Evolutionary conservation across 306 rosid species (phyloP).

Genomic region (Biancaea sappan): DNA sequence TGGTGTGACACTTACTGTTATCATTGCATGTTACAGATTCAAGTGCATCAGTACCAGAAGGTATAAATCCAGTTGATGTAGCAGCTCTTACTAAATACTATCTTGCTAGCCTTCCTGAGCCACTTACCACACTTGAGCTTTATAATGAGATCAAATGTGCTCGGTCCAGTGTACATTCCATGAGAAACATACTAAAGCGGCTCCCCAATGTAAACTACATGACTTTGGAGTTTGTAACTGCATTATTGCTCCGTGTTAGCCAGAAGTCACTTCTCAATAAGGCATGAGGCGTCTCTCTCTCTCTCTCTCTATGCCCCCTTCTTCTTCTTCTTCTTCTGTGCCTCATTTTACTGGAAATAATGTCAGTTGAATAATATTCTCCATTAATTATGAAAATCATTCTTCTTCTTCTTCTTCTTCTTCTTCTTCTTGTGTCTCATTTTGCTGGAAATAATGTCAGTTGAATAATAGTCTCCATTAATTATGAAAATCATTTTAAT

Average conservation of each 20-base stretch:
- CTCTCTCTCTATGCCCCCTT: constrained; percentile 23
- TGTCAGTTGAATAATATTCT: too few relatives aligned
- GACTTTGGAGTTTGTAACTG: constrained; percentile 90
- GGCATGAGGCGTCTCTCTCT: constrained; percentile 51
- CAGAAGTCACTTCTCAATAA: constrained; percentile 87
- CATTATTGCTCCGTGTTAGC: constrained; percentile 82
- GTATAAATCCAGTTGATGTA: constrained; percentile 75
- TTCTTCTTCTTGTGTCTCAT: too few relatives aligned
- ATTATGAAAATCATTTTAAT: not conserved
- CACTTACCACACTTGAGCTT: constrained; percentile 81
- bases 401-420: too few relatives aligned
- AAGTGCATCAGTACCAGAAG: constrained; percentile 76
- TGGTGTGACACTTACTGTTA: constrained; percentile 18
- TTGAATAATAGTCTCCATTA: not conserved
- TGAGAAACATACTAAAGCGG: constrained; percentile 75
- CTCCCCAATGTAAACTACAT: constrained; percentile 91
- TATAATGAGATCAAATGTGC: constrained; percentile 75
- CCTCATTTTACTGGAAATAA: too few relatives aligned
- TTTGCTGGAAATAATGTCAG: not conserved
- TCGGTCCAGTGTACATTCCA: constrained; percentile 67
- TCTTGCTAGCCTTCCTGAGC: constrained; percentile 96
- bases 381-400: too few relatives aligned
- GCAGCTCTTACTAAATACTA: constrained; percentile 87
- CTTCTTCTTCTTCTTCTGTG: too few relatives aligned
- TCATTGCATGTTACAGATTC: constrained; percentile 56